A percentile compares a stretch with the other conserved stretches of the same genome.
Conservation (phyloP, 345 rosid species). For the Ceriops zippeliana region DNA sequence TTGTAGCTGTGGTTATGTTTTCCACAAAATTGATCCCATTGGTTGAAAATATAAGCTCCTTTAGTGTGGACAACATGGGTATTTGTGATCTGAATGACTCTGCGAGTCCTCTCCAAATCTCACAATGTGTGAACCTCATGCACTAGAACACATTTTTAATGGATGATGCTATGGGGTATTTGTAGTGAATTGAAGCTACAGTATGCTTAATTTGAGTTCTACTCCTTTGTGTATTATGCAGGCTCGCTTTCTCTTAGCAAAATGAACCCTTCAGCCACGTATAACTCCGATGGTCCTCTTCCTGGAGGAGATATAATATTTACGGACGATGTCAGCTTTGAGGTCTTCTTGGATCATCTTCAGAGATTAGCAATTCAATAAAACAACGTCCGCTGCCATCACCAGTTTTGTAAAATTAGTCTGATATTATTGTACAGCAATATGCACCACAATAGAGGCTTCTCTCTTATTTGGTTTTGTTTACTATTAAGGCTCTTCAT, state of each 20-base stretch:
- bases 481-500: too few relatives aligned
- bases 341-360: slow-evolving; percentile 92
- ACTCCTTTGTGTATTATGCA: slow-evolving; percentile 19
- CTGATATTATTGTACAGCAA: slow-evolving; percentile 10
- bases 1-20: too few relatives aligned
- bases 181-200: too few relatives aligned
- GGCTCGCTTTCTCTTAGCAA: slow-evolving; percentile 97
- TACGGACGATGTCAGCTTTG: slow-evolving; percentile 92
- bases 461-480: background rate
- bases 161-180: too few relatives aligned
- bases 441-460: background rate
- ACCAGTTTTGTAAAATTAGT: slow-evolving; percentile 22
- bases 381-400: background rate
- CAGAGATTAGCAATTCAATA: slow-evolving; percentile 76
- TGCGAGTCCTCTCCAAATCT: too few relatives aligned
- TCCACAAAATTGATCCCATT: too few relatives aligned
- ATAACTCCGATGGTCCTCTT: slow-evolving; percentile 42
- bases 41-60: too few relatives aligned
- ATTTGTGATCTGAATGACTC: too few relatives aligned
- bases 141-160: too few relatives aligned
- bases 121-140: too few relatives aligned
- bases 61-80: too few relatives aligned
- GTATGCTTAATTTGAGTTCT: background rate
- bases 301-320: slow-evolving; percentile 63
- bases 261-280: slow-evolving; percentile 83